Percentiles rank a stretch among this genome's conserved stretches.
These are phyloP conservation scores for Ophiostoma ips DNA, from an alignment of 2,329 filamentous ascomycete species.

Conservation along the genomic window DNA sequence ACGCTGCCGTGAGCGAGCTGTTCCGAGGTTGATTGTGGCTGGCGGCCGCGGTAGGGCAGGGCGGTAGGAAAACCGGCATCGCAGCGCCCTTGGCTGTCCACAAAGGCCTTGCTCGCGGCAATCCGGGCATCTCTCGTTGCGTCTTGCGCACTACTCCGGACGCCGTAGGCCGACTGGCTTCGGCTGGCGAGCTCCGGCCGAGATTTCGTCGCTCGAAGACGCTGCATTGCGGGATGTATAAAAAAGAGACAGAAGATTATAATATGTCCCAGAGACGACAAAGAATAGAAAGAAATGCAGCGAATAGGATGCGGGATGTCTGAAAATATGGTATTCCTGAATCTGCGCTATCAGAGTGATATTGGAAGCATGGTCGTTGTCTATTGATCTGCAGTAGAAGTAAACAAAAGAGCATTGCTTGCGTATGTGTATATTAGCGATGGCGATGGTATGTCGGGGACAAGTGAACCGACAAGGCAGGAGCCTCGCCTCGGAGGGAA, in stretches of 20 bases:
- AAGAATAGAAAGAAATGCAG: not conserved
- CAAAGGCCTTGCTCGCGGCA: slow-evolving; percentile 48
- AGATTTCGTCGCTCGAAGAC: slow-evolving; percentile 29
- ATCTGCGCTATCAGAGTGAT: not conserved
- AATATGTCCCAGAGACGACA: not conserved
- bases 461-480: no score
- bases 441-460: not conserved
- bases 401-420: not conserved
- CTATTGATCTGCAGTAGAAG: not conserved
- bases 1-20: slow-evolving; percentile 34
- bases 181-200: slow-evolving; percentile 32
- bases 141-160: slow-evolving; percentile 27
- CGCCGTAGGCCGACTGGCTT: slow-evolving; percentile 37
- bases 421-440: not conserved
- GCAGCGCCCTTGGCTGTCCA: slow-evolving; percentile 28
- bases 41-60: not conserved
- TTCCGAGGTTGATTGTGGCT: slow-evolving; percentile 17
- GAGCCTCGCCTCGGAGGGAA: not conserved
- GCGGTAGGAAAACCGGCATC: no score
- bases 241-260: not conserved
- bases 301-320: not conserved
- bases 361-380: not conserved
- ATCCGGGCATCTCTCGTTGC: slow-evolving; percentile 46
- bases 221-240: not conserved
- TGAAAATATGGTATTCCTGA: not conserved